Conservation (phyloP, 345 rosid species). For the Geranium brycei region DNA sequence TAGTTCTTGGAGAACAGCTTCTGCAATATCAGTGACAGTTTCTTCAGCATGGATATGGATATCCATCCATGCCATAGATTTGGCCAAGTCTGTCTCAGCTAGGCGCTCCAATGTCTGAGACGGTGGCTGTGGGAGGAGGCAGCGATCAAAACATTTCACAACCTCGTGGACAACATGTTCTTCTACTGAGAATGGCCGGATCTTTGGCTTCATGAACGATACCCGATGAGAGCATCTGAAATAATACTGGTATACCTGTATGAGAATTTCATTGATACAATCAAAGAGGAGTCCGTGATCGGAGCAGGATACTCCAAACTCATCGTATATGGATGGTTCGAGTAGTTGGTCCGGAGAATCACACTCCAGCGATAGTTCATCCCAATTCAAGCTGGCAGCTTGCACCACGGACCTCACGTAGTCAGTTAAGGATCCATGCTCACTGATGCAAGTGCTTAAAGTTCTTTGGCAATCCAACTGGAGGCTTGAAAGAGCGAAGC, state of each 20-base stretch:
- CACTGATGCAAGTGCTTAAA: constrained; percentile 3
- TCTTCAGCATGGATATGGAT: constrained; percentile 32
- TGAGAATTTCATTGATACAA: constrained; percentile 44
- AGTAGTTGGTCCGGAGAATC: constrained; percentile 24
- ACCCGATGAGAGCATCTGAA: constrained; percentile 28
- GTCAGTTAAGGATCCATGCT: constrained; percentile 21
- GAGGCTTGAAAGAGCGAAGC: constrained; percentile 5
- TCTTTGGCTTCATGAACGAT: constrained; percentile 20
- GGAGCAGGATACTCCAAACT: constrained; percentile 11
- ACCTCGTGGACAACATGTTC: constrained; percentile 28
- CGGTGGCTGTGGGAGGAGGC: constrained; percentile 1
- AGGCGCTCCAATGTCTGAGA: constrained; percentile 29
- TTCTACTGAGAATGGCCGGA: constrained; percentile 8
- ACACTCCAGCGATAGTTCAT: constrained; percentile 29
- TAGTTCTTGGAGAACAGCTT: constrained; percentile 38
- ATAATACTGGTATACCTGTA: constrained; percentile 23
- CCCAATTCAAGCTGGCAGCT: constrained; percentile 42
- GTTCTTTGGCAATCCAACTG: constrained; percentile 10
- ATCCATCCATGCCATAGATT: constrained; percentile 40
- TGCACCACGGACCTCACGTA: constrained; percentile 31
- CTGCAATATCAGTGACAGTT: constrained; percentile 32
- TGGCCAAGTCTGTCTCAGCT: constrained; percentile 32
- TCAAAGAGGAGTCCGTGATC: constrained; percentile 37
- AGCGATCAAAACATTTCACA: constrained; percentile 38
- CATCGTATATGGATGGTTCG: constrained; percentile 29